Percentiles rank a stretch among this genome's conserved stretches.
Conservation (phyloP, 2,329 filamentous ascomycete species). For the Biscogniauxia sp. region DNA sequence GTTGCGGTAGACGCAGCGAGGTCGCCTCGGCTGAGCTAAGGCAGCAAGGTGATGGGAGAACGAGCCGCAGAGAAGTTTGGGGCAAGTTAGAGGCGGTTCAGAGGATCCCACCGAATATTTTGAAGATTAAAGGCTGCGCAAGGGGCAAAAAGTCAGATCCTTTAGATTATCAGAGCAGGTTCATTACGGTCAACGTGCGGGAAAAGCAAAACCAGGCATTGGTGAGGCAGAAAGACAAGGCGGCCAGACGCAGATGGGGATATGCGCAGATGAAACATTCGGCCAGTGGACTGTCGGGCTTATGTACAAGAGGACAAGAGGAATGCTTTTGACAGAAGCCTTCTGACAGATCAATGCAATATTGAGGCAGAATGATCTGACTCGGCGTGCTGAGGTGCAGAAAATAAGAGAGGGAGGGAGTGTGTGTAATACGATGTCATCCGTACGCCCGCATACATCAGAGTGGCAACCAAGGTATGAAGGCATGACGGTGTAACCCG, state of each 20-base stretch:
- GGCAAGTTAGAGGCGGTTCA: slow-evolving; percentile 13
- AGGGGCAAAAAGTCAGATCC: slow-evolving; percentile 19
- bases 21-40: slow-evolving; percentile 22
- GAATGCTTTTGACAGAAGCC: slow-evolving; percentile 3
- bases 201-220: slow-evolving; percentile 21
- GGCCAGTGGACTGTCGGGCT: slow-evolving; percentile 7
- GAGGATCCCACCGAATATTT: slow-evolving; percentile 12
- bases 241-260: slow-evolving; percentile 11
- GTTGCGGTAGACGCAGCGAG: slow-evolving; percentile 25
- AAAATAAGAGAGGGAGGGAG: background rate
- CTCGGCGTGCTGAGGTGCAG: slow-evolving; percentile 1
- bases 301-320: slow-evolving; percentile 17
- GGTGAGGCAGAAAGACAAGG: slow-evolving; percentile 11
- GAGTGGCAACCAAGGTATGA: background rate
- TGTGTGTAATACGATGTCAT: background rate
- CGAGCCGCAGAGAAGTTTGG: slow-evolving; percentile 22
- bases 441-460: background rate
- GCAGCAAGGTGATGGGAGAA: slow-evolving; percentile 21
- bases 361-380: slow-evolving; percentile 5
- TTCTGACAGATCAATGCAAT: slow-evolving; percentile 1
- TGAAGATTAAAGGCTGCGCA: slow-evolving; percentile 11
- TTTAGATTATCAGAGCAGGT: slow-evolving; percentile 16
- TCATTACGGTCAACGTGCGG: slow-evolving; percentile 16
- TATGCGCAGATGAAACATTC: slow-evolving; percentile 23
- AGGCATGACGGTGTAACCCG: background rate